Evolutionary conservation across 345 rosid species (phyloP).

Genomic region (Ceriops decandra): DNA sequence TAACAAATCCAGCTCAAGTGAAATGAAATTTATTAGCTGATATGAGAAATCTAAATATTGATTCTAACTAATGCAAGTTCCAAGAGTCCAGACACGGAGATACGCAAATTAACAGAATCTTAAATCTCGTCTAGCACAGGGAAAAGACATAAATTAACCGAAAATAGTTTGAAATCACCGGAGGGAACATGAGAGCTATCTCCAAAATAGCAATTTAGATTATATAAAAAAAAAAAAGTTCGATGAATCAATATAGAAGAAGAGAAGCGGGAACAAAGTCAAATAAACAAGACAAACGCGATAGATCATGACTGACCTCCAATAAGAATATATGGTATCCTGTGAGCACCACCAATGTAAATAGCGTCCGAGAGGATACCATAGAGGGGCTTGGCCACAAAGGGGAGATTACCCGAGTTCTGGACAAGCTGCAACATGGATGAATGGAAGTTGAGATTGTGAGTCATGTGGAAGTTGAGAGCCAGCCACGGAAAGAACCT

Average conservation of each 20-base stretch:
- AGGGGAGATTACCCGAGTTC: conserved; percentile 69
- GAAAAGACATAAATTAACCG: too few species aligned
- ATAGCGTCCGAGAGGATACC: conserved; percentile 81
- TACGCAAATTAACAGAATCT: too few species aligned
- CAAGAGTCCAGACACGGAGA: too few species aligned
- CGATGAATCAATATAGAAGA: background rate
- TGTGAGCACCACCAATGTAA: conserved; percentile 56
- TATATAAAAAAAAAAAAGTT: too few species aligned
- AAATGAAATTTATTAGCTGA: too few species aligned
- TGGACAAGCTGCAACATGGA: conserved; percentile 82
- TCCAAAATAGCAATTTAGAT: too few species aligned
- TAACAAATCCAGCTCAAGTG: too few species aligned
- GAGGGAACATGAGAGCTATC: too few species aligned
- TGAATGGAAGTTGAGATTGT: conserved; percentile 60
- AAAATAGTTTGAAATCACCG: too few species aligned
- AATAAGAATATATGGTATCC: conserved; percentile 75
- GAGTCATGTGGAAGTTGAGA: conserved; percentile 77
- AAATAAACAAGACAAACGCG: background rate
- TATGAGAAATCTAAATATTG: too few species aligned
- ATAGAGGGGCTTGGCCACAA: conserved; percentile 85
- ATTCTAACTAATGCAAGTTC: too few species aligned
- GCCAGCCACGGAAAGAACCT: conserved; percentile 94
- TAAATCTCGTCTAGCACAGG: too few species aligned
- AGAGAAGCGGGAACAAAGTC: background rate
- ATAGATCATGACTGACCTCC: conserved; percentile 57